phyloP scores from a whole-genome alignment of 2,329 filamentous ascomycete species.

The Colletotrichum scovillei region DNA sequence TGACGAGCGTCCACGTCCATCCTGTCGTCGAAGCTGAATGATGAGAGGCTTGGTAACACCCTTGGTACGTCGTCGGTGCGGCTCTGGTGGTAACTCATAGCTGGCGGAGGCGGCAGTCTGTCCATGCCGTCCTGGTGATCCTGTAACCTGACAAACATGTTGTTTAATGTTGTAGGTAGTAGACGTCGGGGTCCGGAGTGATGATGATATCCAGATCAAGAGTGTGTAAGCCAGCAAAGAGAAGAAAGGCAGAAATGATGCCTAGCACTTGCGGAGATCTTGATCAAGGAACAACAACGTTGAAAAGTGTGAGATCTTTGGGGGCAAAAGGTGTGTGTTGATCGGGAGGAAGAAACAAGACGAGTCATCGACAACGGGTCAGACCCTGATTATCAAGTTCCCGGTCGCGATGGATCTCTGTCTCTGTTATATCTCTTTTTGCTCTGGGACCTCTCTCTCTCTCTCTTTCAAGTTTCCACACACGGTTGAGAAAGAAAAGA shows the following conservation, averaged over 20 bases:
- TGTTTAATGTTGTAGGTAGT: not conserved
- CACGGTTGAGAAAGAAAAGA: slow-evolving; percentile 26
- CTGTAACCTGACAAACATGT: slow-evolving; percentile 33
- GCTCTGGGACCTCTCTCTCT: not conserved
- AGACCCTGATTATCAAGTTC: slow-evolving; percentile 35
- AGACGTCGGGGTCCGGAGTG: not conserved
- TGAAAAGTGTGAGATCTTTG: not conserved
- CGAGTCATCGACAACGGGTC: slow-evolving; percentile 37
- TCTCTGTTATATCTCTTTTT: slow-evolving; percentile 37
- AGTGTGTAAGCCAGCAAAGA: not conserved
- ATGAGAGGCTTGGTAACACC: slow-evolving; percentile 29
- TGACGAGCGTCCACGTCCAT: slow-evolving; percentile 24
- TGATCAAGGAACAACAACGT: not conserved
- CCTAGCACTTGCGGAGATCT: not conserved
- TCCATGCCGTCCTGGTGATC: slow-evolving; percentile 26
- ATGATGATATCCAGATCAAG: not conserved
- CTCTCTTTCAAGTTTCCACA: not conserved
- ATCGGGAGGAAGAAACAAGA: slow-evolving; percentile 30
- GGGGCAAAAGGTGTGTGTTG: slow-evolving; percentile 17
- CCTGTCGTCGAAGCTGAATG: slow-evolving; percentile 31
- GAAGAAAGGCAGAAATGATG: not conserved
- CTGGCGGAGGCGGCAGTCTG: slow-evolving; percentile 21
- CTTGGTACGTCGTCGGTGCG: slow-evolving; percentile 24
- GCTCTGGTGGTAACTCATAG: slow-evolving; percentile 9
- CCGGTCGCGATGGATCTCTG: slow-evolving; percentile 34